Conservation (phyloP, 1,284 basidiomycete species). For the Grifola frondosa region DNA sequence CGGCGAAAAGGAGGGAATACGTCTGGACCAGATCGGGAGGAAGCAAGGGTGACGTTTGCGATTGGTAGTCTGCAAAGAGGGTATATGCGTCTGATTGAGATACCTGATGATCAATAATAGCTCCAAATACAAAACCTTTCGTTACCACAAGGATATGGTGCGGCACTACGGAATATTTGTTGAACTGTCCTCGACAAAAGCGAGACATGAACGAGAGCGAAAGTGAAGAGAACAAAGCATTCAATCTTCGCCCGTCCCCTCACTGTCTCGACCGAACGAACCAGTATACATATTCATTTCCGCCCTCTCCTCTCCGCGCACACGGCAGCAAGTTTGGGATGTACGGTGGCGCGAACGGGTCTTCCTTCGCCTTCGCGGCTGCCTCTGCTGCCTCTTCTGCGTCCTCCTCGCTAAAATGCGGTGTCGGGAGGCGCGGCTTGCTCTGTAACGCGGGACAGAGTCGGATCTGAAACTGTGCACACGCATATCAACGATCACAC, state of each 20-base stretch:
- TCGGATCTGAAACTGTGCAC: conserved; percentile 72
- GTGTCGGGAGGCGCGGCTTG: conserved; percentile 58
- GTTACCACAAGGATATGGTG: conserved; percentile 81
- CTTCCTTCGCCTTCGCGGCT: conserved; percentile 37
- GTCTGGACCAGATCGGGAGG: conserved; percentile 76
- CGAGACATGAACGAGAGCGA: neutral
- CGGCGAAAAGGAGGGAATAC: conserved; percentile 70
- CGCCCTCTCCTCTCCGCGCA: conserved; percentile 62
- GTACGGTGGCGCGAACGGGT: conserved; percentile 85
- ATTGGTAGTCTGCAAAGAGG: conserved; percentile 54
- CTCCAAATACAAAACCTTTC: too few relatives aligned
- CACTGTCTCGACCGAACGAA: conserved; percentile 36
- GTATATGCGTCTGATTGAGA: neutral
- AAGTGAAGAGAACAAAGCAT: neutral
- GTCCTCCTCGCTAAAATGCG: conserved; percentile 39
- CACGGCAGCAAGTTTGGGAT: conserved; percentile 68
- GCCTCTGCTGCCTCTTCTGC: conserved; percentile 27
- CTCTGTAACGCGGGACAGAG: conserved; percentile 79
- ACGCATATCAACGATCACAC: neutral
- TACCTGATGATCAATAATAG: too few relatives aligned
- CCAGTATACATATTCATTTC: conserved; percentile 74
- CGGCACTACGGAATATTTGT: conserved; percentile 82
- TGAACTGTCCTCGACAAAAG: conserved; percentile 49
- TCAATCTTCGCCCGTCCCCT: neutral
- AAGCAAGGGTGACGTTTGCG: conserved; percentile 75